phyloP scores from a whole-genome alignment of 148 eudicot genomes.

The Hydrangea macrophylla region DNA sequence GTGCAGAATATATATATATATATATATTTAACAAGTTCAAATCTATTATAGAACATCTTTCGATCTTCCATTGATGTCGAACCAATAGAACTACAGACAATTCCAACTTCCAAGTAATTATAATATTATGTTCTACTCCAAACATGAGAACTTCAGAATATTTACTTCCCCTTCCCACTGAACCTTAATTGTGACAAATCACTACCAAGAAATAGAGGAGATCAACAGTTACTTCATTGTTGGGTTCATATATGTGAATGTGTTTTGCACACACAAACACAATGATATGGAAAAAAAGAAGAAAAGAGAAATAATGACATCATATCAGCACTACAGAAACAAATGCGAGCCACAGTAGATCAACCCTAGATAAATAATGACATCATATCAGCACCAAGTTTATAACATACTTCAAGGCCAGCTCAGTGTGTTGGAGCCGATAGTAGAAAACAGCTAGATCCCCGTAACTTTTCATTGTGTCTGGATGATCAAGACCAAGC shows the following conservation, averaged over 20 bases:
- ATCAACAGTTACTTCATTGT: neutral
- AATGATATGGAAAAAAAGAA: neutral
- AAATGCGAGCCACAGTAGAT: neutral
- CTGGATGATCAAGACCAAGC: constrained; percentile 98
- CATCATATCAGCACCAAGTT: too few relatives aligned
- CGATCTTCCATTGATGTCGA: neutral
- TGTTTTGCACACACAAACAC: neutral
- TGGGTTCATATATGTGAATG: neutral
- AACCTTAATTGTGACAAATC: too few relatives aligned
- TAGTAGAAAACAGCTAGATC: constrained; percentile 96
- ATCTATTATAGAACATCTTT: neutral
- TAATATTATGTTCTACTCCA: too few relatives aligned
- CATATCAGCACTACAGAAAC: neutral
- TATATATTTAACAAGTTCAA: neutral
- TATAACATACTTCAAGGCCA: constrained; percentile 69
- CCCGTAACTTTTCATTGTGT: constrained; percentile 97
- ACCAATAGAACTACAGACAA: neutral
- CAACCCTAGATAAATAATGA: neutral
- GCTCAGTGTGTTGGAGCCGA: constrained; percentile 90
- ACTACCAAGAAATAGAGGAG: too few relatives aligned
- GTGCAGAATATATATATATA: too few relatives aligned
- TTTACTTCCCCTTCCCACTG: too few relatives aligned
- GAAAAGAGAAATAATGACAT: neutral
- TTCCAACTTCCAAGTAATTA: neutral
- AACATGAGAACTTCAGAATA: too few relatives aligned